phyloP scores from a whole-genome alignment of 2,329 filamentous ascomycete genomes.

The Diaporthe amygdali region DNA sequence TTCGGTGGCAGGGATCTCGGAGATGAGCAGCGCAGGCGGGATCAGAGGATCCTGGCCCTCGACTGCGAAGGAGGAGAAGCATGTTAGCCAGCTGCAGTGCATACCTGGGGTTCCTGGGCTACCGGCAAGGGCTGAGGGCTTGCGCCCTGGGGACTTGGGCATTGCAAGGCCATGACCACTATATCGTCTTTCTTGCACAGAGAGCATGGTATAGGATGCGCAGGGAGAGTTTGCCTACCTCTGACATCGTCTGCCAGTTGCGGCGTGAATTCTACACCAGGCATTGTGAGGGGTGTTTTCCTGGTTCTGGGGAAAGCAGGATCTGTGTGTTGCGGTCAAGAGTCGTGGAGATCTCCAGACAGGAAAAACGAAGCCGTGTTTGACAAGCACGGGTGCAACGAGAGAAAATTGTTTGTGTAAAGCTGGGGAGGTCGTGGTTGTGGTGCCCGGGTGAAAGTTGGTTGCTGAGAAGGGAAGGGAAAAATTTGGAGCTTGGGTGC shows the following conservation, averaged over 20 bases:
- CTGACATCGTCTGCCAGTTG: constrained; percentile 50
- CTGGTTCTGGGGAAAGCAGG: neutral
- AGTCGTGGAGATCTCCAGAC: neutral
- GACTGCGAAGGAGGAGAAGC: constrained; percentile 58
- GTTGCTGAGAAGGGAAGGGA: neutral
- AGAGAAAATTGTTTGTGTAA: neutral
- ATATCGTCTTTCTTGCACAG: neutral
- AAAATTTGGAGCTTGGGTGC: constrained; percentile 18
- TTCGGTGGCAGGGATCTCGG: constrained; percentile 78
- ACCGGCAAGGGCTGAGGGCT: neutral
- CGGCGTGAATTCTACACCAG: constrained; percentile 45
- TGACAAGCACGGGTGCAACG: constrained; percentile 6
- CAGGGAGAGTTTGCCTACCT: constrained; percentile 31
- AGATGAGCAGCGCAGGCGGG: constrained; percentile 83
- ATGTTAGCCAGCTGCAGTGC: constrained; percentile 31
- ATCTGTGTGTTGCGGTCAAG: constrained; percentile 7
- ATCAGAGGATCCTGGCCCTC: constrained; percentile 94
- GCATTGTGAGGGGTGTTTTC: constrained; percentile 38
- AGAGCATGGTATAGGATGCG: neutral
- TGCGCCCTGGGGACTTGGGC: neutral
- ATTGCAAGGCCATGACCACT: neutral
- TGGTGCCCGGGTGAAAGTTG: neutral
- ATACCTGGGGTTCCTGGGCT: neutral
- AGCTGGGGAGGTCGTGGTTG: neutral
- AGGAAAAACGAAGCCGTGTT: neutral